phyloP scores from a whole-genome alignment of 306 rosid species.

The Quercus berberidifolia region DNA sequence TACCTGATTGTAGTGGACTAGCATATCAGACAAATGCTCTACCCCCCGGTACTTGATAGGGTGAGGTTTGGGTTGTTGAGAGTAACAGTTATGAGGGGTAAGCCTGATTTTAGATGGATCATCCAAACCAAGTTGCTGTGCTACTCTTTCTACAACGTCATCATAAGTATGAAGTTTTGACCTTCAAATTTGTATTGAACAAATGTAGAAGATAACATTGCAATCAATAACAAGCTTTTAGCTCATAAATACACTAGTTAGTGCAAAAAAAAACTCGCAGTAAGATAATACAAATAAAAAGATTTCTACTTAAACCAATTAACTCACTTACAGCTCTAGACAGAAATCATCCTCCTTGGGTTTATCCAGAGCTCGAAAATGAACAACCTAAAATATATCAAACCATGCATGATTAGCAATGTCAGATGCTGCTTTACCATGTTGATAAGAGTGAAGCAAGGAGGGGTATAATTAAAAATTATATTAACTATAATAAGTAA shows the following conservation, averaged over 20 bases:
- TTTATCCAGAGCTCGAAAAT: constrained; percentile 76
- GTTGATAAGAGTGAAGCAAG: not conserved
- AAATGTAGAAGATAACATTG: constrained; percentile 14
- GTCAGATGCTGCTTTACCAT: constrained; percentile 13
- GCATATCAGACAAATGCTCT: constrained; percentile 83
- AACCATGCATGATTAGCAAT: constrained; percentile 4
- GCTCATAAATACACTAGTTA: not conserved
- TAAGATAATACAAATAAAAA: not conserved
- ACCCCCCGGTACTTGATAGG: constrained; percentile 83
- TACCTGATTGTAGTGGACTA: constrained; percentile 91
- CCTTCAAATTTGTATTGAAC: constrained; percentile 40
- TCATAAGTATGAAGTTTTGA: constrained; percentile 83
- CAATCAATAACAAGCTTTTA: constrained; percentile 3
- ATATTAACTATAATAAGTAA: not conserved
- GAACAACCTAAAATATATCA: constrained; percentile 68
- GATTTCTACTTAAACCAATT: constrained; percentile 14
- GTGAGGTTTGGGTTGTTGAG: constrained; percentile 93
- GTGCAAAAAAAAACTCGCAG: constrained; percentile 7
- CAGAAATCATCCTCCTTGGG: constrained; percentile 90
- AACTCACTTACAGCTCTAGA: constrained; percentile 68
- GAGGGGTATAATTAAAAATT: not conserved
- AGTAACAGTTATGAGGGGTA: constrained; percentile 86
- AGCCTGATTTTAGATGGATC: constrained; percentile 85
- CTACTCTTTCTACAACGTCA: constrained; percentile 84
- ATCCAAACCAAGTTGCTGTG: constrained; percentile 74